phyloP scores from a whole-genome alignment of 2,329 filamentous ascomycete genomes.

The Fusarium mangiferae region DNA sequence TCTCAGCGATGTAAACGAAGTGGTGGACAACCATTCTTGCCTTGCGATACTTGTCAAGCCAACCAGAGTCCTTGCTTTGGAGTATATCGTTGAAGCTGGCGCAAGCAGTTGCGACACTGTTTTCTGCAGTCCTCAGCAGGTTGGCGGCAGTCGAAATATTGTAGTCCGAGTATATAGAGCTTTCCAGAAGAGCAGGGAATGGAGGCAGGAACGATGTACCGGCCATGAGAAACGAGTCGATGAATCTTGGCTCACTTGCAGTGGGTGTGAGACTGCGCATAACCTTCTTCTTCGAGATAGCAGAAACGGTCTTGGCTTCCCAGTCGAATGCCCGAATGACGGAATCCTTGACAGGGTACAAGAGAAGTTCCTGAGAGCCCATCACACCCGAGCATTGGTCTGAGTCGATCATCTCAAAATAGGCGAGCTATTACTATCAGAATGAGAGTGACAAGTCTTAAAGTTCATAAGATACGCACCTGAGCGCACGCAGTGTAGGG shows the following conservation, averaged over 20 bases:
- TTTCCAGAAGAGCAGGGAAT: slow-evolving; percentile 80
- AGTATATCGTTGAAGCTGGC: slow-evolving; percentile 83
- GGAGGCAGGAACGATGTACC: slow-evolving; percentile 83
- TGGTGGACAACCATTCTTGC: slow-evolving; percentile 88
- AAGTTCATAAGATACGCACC: slow-evolving; percentile 59
- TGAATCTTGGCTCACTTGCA: slow-evolving; percentile 76
- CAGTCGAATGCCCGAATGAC: slow-evolving; percentile 76
- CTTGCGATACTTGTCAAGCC: slow-evolving; percentile 87
- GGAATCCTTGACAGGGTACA: slow-evolving; percentile 84
- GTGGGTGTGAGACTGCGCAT: slow-evolving; percentile 74
- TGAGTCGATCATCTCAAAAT: slow-evolving; percentile 75
- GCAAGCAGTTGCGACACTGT: slow-evolving; percentile 77
- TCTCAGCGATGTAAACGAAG: slow-evolving; percentile 81
- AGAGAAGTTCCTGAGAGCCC: slow-evolving; percentile 84
- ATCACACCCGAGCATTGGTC: slow-evolving; percentile 80
- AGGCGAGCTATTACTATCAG: slow-evolving; percentile 70
- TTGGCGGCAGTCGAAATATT: slow-evolving; percentile 80
- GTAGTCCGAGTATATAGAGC: slow-evolving; percentile 63
- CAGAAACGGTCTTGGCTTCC: slow-evolving; percentile 71
- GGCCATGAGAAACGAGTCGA: slow-evolving; percentile 84
- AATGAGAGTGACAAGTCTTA: neutral
- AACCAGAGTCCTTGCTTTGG: slow-evolving; percentile 75
- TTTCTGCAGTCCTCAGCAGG: slow-evolving; percentile 75
- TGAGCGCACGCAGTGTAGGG: slow-evolving; percentile 90
- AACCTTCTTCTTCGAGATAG: slow-evolving; percentile 73